Percentiles rank a stretch among this genome's conserved stretches.
Conservation (phyloP, 441 rosid genomes). For the Pelargonium exstipulatum region DNA sequence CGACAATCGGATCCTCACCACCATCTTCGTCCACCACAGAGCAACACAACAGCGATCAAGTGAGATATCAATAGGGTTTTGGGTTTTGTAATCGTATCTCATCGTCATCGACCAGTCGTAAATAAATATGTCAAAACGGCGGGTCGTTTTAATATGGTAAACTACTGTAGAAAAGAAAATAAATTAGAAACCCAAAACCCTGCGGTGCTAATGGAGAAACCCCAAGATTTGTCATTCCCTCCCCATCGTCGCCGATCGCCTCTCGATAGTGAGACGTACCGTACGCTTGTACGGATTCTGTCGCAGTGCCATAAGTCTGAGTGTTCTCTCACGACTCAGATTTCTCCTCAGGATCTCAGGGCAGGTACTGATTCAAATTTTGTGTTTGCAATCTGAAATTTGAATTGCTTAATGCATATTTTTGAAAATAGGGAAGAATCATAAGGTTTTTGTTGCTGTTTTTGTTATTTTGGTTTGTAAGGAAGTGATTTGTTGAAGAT, state of each 20-base stretch:
- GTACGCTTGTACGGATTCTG: conserved; percentile 42
- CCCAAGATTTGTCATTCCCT: conserved; percentile 18
- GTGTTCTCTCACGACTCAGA: conserved; percentile 37
- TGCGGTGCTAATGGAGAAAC: conserved; percentile 25
- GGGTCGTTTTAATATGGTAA: too few relatives aligned
- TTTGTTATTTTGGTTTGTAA: neutral
- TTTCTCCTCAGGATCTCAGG: conserved; percentile 28
- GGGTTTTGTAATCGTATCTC: too few relatives aligned
- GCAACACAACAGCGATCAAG: too few relatives aligned
- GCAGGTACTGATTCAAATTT: conserved; percentile 29
- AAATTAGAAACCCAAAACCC: too few relatives aligned
- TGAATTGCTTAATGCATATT: neutral
- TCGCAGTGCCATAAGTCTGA: conserved; percentile 45
- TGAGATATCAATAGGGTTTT: too few relatives aligned
- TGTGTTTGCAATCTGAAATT: neutral
- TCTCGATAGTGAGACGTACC: conserved; percentile 44
- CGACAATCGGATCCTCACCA: neutral
- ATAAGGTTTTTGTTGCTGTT: neutral
- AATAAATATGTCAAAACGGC: too few relatives aligned
- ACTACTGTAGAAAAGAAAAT: too few relatives aligned
- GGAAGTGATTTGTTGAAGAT: neutral
- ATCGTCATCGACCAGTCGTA: too few relatives aligned
- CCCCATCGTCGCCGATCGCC: conserved; percentile 30
- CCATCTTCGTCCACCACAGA: neutral
- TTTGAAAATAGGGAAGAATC: neutral